Evolutionary conservation across 2,329 filamentous ascomycete genomes (phyloP), one percentile per base, ranked within the genome.

Genomic region (Bipolaris oryzae): DNA sequence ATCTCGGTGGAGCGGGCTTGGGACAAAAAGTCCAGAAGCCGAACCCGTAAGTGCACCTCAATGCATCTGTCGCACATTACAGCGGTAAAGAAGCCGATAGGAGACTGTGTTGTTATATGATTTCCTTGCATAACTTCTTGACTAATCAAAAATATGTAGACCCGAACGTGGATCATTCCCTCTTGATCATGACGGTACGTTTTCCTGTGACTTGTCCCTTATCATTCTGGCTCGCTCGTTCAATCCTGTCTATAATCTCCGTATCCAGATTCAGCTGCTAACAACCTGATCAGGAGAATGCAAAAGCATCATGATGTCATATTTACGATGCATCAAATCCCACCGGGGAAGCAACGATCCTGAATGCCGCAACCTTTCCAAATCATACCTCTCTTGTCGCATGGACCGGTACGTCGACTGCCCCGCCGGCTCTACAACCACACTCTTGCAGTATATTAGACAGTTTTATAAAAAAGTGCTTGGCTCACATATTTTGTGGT

Each of bases 161-260:
- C 94, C 94, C 5, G 90, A 97, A 76, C 88, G 93, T 69, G 94
- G 94, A 53, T 96, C 91, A 69, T 98, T 98, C 73, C 94, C 94
- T n/a, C 86, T 98, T 53, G 94, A 98, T 77, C 93, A 97, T 70
- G 92, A 96, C 76, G 92, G 86, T 88, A 79, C 47, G 72, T 57
- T 51, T 35, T 20, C 7, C 25, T 2, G 11, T 3, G 47, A 53
- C 47, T 11, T 18, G 5, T 34, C 39, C 9, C 21, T 38, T 3
- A 28, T 18, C 33, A 50, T 28, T 55, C 91, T 89, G 89, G 71
- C n/a, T 15, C 37, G 43, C 9, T 20, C 37, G 13, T 35, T 35
- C 23, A 15, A 7, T 16, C 34, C 39, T 11, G 15, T 15, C 42
- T 33, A 33, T 47, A 38, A 35, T 42, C 47, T 37, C 33, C 45